Evolutionary conservation across 305 asterid species (phyloP), one percentile per base, ranked within the genome.

Genomic region (Nicotiana rustica): DNA sequence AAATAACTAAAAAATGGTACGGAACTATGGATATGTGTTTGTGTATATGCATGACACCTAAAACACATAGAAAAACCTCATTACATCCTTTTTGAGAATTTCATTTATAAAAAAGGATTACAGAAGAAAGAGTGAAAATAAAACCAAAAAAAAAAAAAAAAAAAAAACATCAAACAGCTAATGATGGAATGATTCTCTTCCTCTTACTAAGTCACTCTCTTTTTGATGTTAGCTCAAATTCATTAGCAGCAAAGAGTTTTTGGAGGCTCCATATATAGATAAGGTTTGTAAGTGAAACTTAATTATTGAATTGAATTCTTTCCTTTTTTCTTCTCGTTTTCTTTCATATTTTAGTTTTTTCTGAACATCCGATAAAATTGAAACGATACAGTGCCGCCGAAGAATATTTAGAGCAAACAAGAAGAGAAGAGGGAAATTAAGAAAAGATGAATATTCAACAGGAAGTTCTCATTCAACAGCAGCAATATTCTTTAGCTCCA

Each of bases 31-130:
- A 82, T 88, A 81, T 88, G 89, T 88, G 88, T 84, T 80, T 79
- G 84, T 59, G 83, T 89, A 84, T 89, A 86, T 83, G 80, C 80
- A 84, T 82, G 92, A 87, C 90, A 85, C 84, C 92, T 44, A 83
- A 89, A 86, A 71, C 86, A 77, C 85, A 85, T 78, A 67, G 87
- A 81, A 56, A 84, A 79, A 88, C 88, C 89, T 85, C 47, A 21
- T 67, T 85, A 85, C 92, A 88, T 88, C 90, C 86, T 88, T 88
- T 85, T 83, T 89, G 84, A 85, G 84, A 85, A 31, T 81, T 79
- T 88, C 87, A 77, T 87, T 90, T 88, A 88, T 88, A 89, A 89
- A 91, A 82, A 89, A 86, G 85, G 76, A 49, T 83, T 79, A 6
- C 52, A 82, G 81, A 81, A 71, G 47, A 41, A 56, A 81, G 55